These are phyloP conservation scores for Przewalskia tangutica DNA, from an alignment of 257 asterid species.

Conservation along the genomic window DNA sequence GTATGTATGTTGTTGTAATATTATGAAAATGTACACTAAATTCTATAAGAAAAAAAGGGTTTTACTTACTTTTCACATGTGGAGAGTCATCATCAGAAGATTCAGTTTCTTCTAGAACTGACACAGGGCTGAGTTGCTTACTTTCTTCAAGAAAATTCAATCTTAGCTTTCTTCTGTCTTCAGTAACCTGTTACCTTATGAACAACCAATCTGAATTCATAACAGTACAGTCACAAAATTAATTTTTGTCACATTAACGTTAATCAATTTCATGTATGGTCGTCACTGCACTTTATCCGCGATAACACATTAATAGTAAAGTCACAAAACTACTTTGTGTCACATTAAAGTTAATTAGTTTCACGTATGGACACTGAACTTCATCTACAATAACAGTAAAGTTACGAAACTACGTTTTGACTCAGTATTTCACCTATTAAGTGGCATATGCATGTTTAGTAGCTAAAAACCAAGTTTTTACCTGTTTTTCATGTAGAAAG, in stretches of 20 bases:
- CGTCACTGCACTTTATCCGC: neutral
- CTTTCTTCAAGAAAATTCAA: slow-evolving; percentile 17
- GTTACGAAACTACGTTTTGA: neutral
- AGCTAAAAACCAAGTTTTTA: slow-evolving; percentile 2
- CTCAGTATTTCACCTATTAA: neutral
- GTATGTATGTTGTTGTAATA: too few relatives aligned
- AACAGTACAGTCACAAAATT: neutral
- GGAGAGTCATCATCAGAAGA: slow-evolving; percentile 30
- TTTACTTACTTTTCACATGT: slow-evolving; percentile 24
- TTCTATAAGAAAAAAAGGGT: neutral
- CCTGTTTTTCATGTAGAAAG: slow-evolving; percentile 19
- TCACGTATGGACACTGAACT: neutral
- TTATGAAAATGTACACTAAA: neutral
- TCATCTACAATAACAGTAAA: neutral
- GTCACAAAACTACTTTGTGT: neutral
- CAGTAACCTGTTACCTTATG: slow-evolving; percentile 33
- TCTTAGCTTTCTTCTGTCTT: slow-evolving; percentile 19
- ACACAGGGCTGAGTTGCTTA: slow-evolving; percentile 55
- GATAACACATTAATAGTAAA: neutral
- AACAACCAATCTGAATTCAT: slow-evolving; percentile 6
- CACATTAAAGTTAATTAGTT: neutral
- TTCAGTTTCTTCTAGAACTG: slow-evolving; percentile 53
- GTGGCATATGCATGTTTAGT: neutral
- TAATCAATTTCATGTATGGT: neutral
- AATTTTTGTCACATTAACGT: neutral